Evolutionary conservation across 495 filamentous ascomycete species (phyloP), one percentile per base, ranked within the genome.

Genomic region (Penicillium desertorum): DNA sequence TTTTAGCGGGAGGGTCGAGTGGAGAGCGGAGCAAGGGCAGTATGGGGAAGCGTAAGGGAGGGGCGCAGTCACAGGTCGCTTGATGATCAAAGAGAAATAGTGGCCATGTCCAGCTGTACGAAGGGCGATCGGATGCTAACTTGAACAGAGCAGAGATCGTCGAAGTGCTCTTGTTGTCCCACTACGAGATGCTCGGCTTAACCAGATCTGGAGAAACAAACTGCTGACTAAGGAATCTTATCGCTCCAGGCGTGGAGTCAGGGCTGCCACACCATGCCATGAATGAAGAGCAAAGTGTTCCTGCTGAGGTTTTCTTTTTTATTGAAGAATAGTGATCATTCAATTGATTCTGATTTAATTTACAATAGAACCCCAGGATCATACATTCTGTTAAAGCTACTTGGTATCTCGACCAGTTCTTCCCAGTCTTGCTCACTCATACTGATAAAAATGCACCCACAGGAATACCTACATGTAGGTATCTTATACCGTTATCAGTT

Each of bases 1-100:
- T 46, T 50, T 46, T 34, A 54, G 54, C 48, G 50, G 54, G 57
- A 48, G 61, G 57, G 63, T 61, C 49, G 62, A 56, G 50, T 56
- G 56, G 37, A 37, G 62, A 37, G 62, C 53, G 60, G 62, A 64
- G 62, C 62, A 67, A 66, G 64, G 64, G 64, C 52, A 57, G 34
- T 66, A 59, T 58, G 63, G 66, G 61, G 63, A 61, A 68, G 63
- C 47, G 65, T 58, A 60, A 57, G 50, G 48, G 62, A 61, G 63
- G 63, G 58, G 61, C 59, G 61, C 61, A 56, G 64, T 65, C 62
- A 67, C 66, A 60, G 49, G 57, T 67, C 36, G 51, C 49, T 48
- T 57, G 57, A 23, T 59, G 54, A 62, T 64, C 57, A 62, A 39
- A 64, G 43, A 60, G 37, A 51, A 44, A 42, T 54, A 49, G 51